Base-by-base conservation (phyloP, 2,329 filamentous ascomycete species). In the Hypoxylon sp. region DNA sequence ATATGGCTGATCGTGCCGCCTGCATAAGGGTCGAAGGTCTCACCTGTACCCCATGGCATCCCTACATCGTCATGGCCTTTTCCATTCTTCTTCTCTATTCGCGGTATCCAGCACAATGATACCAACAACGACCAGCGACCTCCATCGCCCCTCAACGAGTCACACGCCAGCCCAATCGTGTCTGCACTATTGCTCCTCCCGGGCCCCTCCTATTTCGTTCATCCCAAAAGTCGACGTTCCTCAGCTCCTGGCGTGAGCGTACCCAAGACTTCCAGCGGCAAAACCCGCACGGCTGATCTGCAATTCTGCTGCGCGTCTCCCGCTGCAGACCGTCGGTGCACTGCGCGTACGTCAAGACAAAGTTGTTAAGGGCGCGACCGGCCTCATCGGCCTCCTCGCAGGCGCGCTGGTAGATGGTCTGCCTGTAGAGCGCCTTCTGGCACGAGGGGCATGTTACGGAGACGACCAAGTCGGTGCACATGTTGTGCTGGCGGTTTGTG, bases 181-280 rank as follows among this genome's bases (percentile, higher is more conserved):
- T 57, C 53, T 49, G 44, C 28, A 40, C 33, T 22, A 9, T 22
- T 2, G n/a, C 49, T 11, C n/a, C 22, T 4, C n/a, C 14, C 11
- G 56, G 14, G 18, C 6, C 24, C 26, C 28, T 26, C 8, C 16
- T 22, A 20, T 38, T 38, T 16, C 14, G 5, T 1, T 2, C 28
- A 14, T n/a, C 22, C 64, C 60, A 66, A 20, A 59, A 40, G 24
- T 55, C 16, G 8, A 45, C 36, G 11, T 51, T 33, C 11, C 8
- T 40, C 8, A 60, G 9, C 7, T 16, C 40, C 32, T 49, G 22
- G 3, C 64, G 44, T 9, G 20, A 20, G 2, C 32, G 38, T 4
- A 59, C 30, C 64, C 64, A 66, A 2, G 20, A 24, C 40, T 30
- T 58, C 64, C 64, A 66, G 20, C 59, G 59, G 22, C 64, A 66